Percentiles rank a stretch among this genome's conserved stretches.
phyloP scores from a whole-genome alignment of 371 early-diverging fungal species.

The Massospora cicadina region DNA sequence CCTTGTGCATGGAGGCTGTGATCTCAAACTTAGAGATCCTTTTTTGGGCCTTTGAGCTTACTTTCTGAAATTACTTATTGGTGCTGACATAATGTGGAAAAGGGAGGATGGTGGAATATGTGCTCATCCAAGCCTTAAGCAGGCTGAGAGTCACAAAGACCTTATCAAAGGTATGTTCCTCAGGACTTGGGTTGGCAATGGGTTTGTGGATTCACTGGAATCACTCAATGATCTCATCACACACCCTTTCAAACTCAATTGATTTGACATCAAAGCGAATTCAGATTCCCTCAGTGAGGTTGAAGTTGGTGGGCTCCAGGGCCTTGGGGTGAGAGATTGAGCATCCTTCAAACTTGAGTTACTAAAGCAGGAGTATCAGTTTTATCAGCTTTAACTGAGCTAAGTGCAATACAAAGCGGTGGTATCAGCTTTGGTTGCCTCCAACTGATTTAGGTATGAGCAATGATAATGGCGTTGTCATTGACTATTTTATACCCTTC shows the following conservation, averaged over 20 bases:
- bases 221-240: constrained; percentile 20
- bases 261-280: constrained; percentile 19
- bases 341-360: too few relatives aligned
- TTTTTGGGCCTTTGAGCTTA: constrained; percentile 40
- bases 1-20: constrained; percentile 55
- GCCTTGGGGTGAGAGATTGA: not conserved
- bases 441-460: too few relatives aligned
- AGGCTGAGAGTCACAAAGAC: constrained; percentile 32
- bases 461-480: too few relatives aligned
- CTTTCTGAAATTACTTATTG: constrained; percentile 47
- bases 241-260: constrained; percentile 20
- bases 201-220: constrained; percentile 23
- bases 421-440: too few relatives aligned
- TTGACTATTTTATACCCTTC: too few relatives aligned
- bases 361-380: too few relatives aligned
- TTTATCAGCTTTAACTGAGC: too few relatives aligned
- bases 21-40: constrained; percentile 46
- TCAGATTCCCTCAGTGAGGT: not conserved
- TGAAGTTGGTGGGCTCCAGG: not conserved
- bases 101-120: constrained; percentile 25
- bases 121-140: constrained; percentile 25
- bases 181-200: constrained; percentile 28
- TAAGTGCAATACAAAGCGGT: too few relatives aligned
- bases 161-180: constrained; percentile 33
- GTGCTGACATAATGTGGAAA: constrained; percentile 47